Conservation (phyloP, 129 eudicot genomes). For the Glebionis coronaria region DNA sequence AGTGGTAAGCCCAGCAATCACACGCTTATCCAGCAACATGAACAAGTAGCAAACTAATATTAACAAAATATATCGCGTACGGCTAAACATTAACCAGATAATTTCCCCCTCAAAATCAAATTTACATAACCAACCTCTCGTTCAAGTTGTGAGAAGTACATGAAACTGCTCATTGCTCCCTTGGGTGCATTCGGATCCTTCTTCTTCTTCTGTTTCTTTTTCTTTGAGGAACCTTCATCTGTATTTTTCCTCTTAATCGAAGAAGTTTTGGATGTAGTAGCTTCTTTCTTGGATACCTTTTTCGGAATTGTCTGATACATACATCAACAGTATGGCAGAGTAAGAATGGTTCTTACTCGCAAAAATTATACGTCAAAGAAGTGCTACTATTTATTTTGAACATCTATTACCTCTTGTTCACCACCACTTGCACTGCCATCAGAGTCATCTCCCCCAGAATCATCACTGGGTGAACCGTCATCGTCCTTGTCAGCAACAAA, state of each 20-base stretch:
- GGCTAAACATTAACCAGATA: neutral
- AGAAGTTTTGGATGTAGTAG: conserved; percentile 49
- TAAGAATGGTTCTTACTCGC: conserved; percentile 15
- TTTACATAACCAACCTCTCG: conserved; percentile 57
- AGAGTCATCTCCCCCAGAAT: conserved; percentile 82
- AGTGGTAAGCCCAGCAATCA: neutral
- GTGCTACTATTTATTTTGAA: neutral
- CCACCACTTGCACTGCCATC: conserved; percentile 75
- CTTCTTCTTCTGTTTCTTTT: conserved; percentile 81
- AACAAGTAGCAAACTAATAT: too few species aligned
- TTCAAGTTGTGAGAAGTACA: conserved; percentile 81
- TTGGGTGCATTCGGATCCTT: conserved; percentile 98
- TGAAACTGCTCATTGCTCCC: conserved; percentile 73
- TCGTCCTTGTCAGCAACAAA: conserved; percentile 82
- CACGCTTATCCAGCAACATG: too few species aligned
- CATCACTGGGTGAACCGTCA: conserved; percentile 92
- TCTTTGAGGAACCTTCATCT: conserved; percentile 69
- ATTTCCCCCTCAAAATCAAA: neutral
- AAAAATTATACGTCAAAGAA: neutral
- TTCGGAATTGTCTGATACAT: conserved; percentile 68
- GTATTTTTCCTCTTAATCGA: conserved; percentile 59
- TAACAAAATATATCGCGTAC: too few species aligned
- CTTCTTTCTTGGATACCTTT: conserved; percentile 69
- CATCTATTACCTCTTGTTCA: conserved; percentile 79
- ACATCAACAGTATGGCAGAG: conserved; percentile 9